A percentile compares a stretch with the other conserved stretches of the same genome.
Conservation (phyloP, 805 yeast genomes). For the Debaryomyces prosopidis region DNA sequence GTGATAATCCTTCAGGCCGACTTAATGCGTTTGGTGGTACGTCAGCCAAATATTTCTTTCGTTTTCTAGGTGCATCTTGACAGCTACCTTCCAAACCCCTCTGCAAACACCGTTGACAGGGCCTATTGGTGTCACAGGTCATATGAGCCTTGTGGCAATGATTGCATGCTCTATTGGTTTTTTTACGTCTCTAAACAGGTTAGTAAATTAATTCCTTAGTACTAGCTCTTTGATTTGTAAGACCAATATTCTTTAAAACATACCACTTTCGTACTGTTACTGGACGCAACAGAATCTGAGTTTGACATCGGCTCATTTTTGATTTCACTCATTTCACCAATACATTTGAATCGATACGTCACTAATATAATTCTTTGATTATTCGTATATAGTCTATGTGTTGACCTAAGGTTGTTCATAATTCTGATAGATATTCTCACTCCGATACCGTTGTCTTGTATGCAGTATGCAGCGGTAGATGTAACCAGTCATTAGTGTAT, state of each 20-base stretch:
- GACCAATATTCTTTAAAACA: neutral
- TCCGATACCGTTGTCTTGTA: too few species aligned
- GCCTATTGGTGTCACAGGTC: conserved; percentile 85
- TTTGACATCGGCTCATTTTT: neutral
- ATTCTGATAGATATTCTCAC: too few species aligned
- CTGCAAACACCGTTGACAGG: conserved; percentile 75
- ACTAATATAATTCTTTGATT: too few species aligned
- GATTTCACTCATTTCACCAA: neutral
- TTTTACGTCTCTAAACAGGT: conserved; percentile 42
- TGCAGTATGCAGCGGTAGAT: too few species aligned
- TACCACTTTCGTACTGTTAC: conserved; percentile 2
- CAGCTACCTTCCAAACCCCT: conserved; percentile 72
- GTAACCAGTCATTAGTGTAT: too few species aligned
- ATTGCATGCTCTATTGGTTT: conserved; percentile 84
- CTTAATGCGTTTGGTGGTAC: conserved; percentile 37
- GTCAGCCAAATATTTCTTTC: conserved; percentile 76
- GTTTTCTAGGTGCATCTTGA: conserved; percentile 86
- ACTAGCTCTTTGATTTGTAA: too few species aligned
- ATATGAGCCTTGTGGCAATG: conserved; percentile 91
- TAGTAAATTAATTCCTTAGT: neutral
- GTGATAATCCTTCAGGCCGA: neutral
- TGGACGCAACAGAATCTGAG: neutral
- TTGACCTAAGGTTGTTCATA: too few species aligned
- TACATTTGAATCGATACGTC: neutral
- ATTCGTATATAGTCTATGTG: too few species aligned